Evolutionary conservation across 1,284 basidiomycete genomes (phyloP), one percentile per base, ranked within the genome.

Genomic region (Tylopilus sp.): DNA sequence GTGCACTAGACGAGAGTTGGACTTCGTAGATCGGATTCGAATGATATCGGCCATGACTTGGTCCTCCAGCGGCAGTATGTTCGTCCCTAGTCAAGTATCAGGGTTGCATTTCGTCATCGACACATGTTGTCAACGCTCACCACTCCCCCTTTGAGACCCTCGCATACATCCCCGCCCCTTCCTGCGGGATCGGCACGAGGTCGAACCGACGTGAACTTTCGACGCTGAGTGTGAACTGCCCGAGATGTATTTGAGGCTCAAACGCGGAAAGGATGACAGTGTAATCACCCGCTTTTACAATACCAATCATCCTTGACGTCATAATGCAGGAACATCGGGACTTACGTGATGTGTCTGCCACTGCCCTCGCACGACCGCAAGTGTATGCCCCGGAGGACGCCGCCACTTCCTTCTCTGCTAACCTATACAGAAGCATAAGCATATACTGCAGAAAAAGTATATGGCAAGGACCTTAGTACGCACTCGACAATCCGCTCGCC

Each of bases 91-190:
- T 37, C 50, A 50, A 28, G 7, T 3, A 9, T 51, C 26, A 48
- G 12, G 30, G 3, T 21, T 21, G 13, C 9, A n/a, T 15, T 13
- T 12, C 11, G 25, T 34, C 28, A 10, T 10, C 4, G 26, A 25
- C 28, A 16, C 13, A 44, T 10, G 10, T 12, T 10, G 15, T 37
- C 36, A 16, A 4, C 18, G 68, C 79, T 51, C 58, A 89, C 92
- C 92, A 96, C 42, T 72, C 67, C 1, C 86, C 89, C 18, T 71
- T 75, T 4, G 89, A 56, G 0, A 74, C 65, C 53, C 89, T 85
- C 28, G 71, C 72, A 63, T 86, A 96, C 92, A 97, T 92, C 1
- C 94, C 94, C 0, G 92, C 91, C 0, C 92, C 93, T 68, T 97
- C 94, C 48, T 84, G 82, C 0, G 88, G 86, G 55, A 98, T 95